Percentiles rank a stretch among this genome's conserved stretches.
These are phyloP conservation scores for Chrysoporthe deuterocubensis DNA, from an alignment of 2,329 filamentous ascomycete species.

Conservation along the genomic window DNA sequence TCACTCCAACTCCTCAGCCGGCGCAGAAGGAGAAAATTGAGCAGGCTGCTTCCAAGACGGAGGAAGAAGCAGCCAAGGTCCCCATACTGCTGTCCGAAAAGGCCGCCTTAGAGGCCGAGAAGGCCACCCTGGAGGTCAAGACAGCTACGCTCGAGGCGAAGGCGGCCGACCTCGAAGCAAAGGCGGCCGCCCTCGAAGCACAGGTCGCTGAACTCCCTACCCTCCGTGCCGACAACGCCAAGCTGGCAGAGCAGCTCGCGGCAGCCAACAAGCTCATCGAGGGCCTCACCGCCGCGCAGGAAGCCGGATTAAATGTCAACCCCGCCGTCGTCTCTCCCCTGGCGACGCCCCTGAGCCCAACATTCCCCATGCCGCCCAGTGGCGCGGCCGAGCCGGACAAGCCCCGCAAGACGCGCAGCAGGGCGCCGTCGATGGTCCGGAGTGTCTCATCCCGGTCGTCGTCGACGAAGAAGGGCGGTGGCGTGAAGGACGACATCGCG, in stretches of 20 bases:
- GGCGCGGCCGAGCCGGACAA: constrained; percentile 7
- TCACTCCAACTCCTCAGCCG: background rate
- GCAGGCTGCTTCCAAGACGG: constrained; percentile 1
- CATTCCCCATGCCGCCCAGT: constrained; percentile 8
- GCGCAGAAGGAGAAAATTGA: constrained; percentile 3
- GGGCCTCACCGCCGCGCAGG: constrained; percentile 20
- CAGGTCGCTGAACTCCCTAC: constrained; percentile 20
- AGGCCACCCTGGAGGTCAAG: constrained; percentile 9
- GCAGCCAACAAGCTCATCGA: constrained; percentile 29
- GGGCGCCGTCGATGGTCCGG: constrained; percentile 27
- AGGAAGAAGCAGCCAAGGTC: constrained; percentile 23
- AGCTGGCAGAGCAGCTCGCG: constrained; percentile 26
- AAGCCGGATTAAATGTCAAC: constrained; percentile 10
- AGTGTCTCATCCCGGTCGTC: constrained; percentile 27
- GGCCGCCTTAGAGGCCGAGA: constrained; percentile 19
- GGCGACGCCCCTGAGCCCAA: constrained; percentile 17
- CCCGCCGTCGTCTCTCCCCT: background rate
- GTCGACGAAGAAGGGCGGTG: constrained; percentile 15
- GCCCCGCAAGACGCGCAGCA: constrained; percentile 21
- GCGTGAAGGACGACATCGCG: constrained; percentile 26
- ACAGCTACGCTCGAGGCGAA: constrained; percentile 7
- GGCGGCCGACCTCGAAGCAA: constrained; percentile 16
- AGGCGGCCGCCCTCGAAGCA: constrained; percentile 23
- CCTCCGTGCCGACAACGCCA: constrained; percentile 21
- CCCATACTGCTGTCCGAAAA: constrained; percentile 18